phyloP scores from a whole-genome alignment of 2,329 filamentous ascomycete genomes.

The Huntiella decipiens region DNA sequence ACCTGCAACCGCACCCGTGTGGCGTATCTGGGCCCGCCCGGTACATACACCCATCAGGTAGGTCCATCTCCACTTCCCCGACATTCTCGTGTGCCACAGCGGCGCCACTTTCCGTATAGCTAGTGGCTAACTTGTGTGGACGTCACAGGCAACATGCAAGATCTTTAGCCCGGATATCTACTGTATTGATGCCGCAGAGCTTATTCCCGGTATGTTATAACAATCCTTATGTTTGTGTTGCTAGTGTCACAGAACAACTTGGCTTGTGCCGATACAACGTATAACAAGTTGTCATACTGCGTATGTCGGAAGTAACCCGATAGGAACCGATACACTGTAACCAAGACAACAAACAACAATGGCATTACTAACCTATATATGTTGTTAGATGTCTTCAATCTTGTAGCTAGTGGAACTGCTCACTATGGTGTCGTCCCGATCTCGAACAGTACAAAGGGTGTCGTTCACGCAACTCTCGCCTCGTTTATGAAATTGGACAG shows the following conservation, averaged over 20 bases:
- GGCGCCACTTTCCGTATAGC: no score
- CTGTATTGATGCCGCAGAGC: constrained; percentile 29
- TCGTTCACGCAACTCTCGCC: constrained; percentile 77
- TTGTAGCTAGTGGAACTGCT: constrained; percentile 47
- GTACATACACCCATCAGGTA: constrained; percentile 34
- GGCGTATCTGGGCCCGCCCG: constrained; percentile 29
- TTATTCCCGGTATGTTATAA: constrained; percentile 27
- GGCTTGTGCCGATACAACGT: no score
- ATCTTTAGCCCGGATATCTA: constrained; percentile 29
- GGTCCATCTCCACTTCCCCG: constrained; percentile 6
- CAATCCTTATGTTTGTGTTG: not conserved
- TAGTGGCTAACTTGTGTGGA: not conserved
- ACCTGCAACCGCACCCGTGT: constrained; percentile 20
- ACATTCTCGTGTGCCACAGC: no score
- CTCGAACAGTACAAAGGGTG: constrained; percentile 90
- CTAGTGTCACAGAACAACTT: no score
- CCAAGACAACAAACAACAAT: not conserved
- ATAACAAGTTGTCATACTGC: not conserved
- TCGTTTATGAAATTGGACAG: constrained; percentile 58
- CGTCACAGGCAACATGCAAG: constrained; percentile 24
- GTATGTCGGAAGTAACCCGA: not conserved
- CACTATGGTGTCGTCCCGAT: constrained; percentile 73
- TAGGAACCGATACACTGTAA: not conserved
- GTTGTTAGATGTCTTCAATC: constrained; percentile 52
- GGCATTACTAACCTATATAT: not conserved